Evolutionary conservation across 2,329 filamentous ascomycete species (phyloP), one percentile per base, ranked within the genome.

Genomic region (Cryphonectria nitschkei): DNA sequence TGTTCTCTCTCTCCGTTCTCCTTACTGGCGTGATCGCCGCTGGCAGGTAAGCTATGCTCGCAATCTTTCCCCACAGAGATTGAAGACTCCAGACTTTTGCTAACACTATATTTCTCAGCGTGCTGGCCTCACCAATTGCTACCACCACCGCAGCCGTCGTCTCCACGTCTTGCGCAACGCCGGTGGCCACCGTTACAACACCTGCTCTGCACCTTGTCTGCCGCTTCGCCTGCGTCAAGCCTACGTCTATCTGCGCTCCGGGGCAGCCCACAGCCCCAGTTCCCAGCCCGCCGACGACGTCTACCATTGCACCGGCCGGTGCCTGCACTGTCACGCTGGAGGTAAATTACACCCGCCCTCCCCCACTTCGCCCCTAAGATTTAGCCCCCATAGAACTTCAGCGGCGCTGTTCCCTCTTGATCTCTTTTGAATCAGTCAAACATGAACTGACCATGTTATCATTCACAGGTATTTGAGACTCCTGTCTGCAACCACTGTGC

Each of bases 251-350:
- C 14, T 71, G 69, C 52, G 9, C 29, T 3, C 4, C 22, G n/a
- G 65, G 65, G 22, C 65, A 71, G 65, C 65, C 69, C 58, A 70
- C 69, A 9, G 66, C 62, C 50, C 60, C 66, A 13, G n/a, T 61
- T 6, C 54, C 65, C 13, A 29, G 22, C 29, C 62, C 65, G 46
- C 66, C 69, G 19, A 7, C 19, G 16, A 65, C 61, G 0, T 46
- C 11, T 26, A 69, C 65, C 11, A 64, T 56, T 34, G 56, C 64
- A 11, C n/a, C 34, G 19, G 16, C 54, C 4, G 37, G 29, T 3
- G 67, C 56, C n/a, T 71, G 70, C 22, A 71, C 67, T 19, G 70
- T 39, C 2, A 64, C 63, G 1, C n/a, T 68, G 0, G 14, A 67
- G 41, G 63, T 52, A 63, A 52, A 39, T 11, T 39, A 26, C 37